phyloP scores from a whole-genome alignment of 164 flowering plant species.

The Hamamelis virginiana region DNA sequence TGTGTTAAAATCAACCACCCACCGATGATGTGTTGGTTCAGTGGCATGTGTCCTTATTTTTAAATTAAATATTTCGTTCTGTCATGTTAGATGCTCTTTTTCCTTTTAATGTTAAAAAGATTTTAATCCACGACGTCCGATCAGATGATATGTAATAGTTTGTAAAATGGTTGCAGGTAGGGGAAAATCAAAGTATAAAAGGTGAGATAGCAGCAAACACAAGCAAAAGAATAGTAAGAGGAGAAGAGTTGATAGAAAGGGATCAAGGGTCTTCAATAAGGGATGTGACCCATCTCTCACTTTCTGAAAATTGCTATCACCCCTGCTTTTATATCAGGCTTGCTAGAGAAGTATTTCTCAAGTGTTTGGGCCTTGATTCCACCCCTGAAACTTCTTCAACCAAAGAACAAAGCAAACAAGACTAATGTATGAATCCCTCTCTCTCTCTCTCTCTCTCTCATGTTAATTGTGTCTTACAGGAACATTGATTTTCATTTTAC shows the following conservation, averaged over 20 bases:
- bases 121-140: no score
- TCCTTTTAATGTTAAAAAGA: no score
- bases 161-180: constrained; percentile 10
- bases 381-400: constrained; percentile 17
- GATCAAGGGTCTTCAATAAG: constrained; percentile 13
- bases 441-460: no score
- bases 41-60: no score
- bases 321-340: constrained; percentile 36
- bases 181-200: constrained; percentile 12
- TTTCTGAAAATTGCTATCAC: constrained; percentile 9
- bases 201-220: constrained; percentile 17
- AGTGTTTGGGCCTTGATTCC: constrained; percentile 41
- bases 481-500: no score
- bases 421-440: no score
- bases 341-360: constrained; percentile 38
- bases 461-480: no score
- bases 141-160: no score
- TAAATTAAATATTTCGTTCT: no score
- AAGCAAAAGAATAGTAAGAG: constrained; percentile 14
- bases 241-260: constrained; percentile 14
- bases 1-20: no score
- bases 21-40: no score
- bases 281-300: background rate
- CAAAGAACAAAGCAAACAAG: constrained; percentile 7
- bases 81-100: no score